phyloP scores from a whole-genome alignment of 768 basidiomycete genomes.

The Boletus insuetus region DNA sequence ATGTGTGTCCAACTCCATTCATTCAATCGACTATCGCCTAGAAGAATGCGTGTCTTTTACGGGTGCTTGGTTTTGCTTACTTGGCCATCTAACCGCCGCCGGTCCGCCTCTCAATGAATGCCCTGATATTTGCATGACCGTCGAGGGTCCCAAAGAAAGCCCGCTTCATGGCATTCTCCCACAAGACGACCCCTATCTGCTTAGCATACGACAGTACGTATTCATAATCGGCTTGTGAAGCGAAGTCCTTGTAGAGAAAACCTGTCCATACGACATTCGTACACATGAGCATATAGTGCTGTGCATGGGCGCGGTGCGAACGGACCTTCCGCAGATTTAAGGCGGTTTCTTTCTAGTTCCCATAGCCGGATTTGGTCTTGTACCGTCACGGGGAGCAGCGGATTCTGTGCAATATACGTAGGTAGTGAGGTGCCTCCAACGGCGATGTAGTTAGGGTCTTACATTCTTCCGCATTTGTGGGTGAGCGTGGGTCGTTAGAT shows the following conservation, averaged over 20 bases:
- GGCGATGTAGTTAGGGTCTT: slow-evolving; percentile 22
- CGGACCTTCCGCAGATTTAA: slow-evolving; percentile 85
- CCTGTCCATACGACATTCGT: slow-evolving; percentile 43
- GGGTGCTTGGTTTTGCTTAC: background rate
- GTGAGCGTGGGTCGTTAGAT: slow-evolving; percentile 92
- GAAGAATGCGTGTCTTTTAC: slow-evolving; percentile 1
- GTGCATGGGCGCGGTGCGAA: slow-evolving; percentile 8
- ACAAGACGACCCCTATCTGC: slow-evolving; percentile 76
- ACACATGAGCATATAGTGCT: slow-evolving; percentile 4
- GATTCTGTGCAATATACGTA: slow-evolving; percentile 55
- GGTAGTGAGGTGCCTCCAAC: slow-evolving; percentile 5
- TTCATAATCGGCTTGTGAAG: slow-evolving; percentile 84
- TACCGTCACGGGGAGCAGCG: slow-evolving; percentile 92
- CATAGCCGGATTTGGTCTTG: slow-evolving; percentile 97
- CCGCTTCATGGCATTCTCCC: slow-evolving; percentile 72
- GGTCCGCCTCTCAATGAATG: slow-evolving; percentile 74
- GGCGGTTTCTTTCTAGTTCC: slow-evolving; percentile 92
- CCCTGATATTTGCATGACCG: slow-evolving; percentile 74
- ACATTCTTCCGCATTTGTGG: slow-evolving; percentile 98
- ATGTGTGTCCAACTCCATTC: background rate
- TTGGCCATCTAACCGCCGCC: slow-evolving; percentile 30
- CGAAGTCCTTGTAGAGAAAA: slow-evolving; percentile 85
- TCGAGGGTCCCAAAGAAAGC: slow-evolving; percentile 83
- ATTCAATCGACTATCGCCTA: slow-evolving; percentile 8
- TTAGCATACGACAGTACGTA: slow-evolving; percentile 83